A percentile compares a stretch with the other conserved stretches of the same genome.
phyloP scores from a whole-genome alignment of 805 yeast genomes.

The Saccharomycopsis javanensis region DNA sequence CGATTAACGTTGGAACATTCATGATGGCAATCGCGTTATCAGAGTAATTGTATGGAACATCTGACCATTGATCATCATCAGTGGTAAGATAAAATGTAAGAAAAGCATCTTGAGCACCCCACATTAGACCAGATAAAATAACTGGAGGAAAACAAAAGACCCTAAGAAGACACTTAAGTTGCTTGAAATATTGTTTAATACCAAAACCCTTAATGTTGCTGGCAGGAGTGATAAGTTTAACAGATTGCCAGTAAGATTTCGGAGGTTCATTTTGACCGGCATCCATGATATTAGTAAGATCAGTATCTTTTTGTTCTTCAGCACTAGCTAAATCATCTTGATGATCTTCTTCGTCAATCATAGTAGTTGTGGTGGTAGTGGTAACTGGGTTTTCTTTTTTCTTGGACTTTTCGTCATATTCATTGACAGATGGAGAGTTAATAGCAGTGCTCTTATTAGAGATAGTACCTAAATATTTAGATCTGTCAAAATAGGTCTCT shows the following conservation, averaged over 20 bases:
- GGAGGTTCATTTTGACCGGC: slow-evolving; percentile 33
- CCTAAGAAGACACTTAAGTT: slow-evolving; percentile 40
- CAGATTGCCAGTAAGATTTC: slow-evolving; percentile 36
- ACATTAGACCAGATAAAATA: slow-evolving; percentile 55
- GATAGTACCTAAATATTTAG: slow-evolving; percentile 26
- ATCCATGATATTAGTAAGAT: slow-evolving; percentile 20
- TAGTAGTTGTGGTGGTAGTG: slow-evolving; percentile 8
- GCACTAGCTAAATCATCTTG: slow-evolving; percentile 11
- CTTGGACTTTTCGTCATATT: slow-evolving; percentile 13
- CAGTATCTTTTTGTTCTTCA: slow-evolving; percentile 9
- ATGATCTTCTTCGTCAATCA: slow-evolving; percentile 7
- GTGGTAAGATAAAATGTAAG: slow-evolving; percentile 66
- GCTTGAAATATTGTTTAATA: slow-evolving; percentile 50
- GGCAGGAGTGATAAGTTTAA: slow-evolving; percentile 44
- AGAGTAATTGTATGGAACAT: slow-evolving; percentile 56
- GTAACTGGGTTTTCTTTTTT: slow-evolving; percentile 6
- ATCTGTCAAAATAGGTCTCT: slow-evolving; percentile 60
- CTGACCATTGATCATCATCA: slow-evolving; percentile 58
- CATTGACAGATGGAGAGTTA: background rate
- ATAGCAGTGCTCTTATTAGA: slow-evolving; percentile 4
- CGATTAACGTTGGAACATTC: slow-evolving; percentile 63
- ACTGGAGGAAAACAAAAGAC: slow-evolving; percentile 60
- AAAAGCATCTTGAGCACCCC: slow-evolving; percentile 77
- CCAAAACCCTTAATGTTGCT: slow-evolving; percentile 56
- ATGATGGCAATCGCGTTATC: slow-evolving; percentile 61